phyloP scores from a whole-genome alignment of 2,329 filamentous ascomycete genomes.

The Incumbomyces lentus region DNA sequence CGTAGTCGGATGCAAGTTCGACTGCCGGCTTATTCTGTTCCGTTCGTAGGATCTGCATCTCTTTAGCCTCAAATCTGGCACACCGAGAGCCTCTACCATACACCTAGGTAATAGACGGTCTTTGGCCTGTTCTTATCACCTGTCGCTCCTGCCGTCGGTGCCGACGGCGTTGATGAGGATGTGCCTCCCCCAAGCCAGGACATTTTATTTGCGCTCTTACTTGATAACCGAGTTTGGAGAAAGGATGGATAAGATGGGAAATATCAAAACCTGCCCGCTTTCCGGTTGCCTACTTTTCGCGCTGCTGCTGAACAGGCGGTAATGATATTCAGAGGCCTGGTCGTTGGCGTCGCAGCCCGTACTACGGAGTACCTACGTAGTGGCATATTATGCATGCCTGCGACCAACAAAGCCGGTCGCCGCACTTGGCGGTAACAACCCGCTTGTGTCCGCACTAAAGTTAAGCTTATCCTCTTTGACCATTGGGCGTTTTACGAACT shows the following conservation, averaged over 20 bases:
- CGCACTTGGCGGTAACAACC: neutral
- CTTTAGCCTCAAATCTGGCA: neutral
- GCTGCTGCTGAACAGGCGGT: neutral
- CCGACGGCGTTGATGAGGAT: neutral
- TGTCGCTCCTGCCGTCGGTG: neutral
- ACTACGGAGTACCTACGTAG: neutral
- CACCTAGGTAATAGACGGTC: constrained; percentile 5
- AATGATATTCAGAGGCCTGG: neutral
- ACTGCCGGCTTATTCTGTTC: constrained; percentile 57
- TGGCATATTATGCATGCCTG: neutral
- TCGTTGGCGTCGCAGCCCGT: neutral
- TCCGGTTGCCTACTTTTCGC: neutral
- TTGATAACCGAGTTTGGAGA: neutral
- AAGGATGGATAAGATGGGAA: too few relatives aligned
- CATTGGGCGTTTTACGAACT: too few relatives aligned
- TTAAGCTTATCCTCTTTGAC: neutral
- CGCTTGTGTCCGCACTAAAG: neutral
- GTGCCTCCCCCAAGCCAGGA: neutral
- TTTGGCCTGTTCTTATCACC: neutral
- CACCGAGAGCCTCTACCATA: neutral
- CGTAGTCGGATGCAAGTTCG: constrained; percentile 67
- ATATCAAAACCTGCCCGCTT: too few relatives aligned
- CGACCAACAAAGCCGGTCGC: neutral
- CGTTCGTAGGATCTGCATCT: constrained; percentile 67
- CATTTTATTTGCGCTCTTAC: neutral